Evolutionary conservation across 2,329 filamentous ascomycete genomes (phyloP), one percentile per base, ranked within the genome.

Genomic region (Dothistroma pini): DNA sequence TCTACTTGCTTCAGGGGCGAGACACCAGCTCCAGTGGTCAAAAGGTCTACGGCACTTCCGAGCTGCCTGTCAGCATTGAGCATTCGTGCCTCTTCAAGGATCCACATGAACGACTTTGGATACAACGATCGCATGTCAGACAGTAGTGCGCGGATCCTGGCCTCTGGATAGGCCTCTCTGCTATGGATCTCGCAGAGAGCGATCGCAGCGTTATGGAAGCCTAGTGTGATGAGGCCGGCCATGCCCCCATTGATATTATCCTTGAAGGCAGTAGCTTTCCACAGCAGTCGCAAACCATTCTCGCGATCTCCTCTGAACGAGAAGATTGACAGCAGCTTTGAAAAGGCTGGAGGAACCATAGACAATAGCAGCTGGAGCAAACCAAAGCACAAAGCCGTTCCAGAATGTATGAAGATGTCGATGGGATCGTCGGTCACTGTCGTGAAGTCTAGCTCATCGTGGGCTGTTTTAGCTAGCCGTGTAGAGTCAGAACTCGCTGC

Each of bases 181-280:
- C 90, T 88, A 16, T 96, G 80, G 58, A 99, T 97, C 72, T 99
- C 95, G 63, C 91, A 91, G 67, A 91, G 89, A 1, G 90, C 90
- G 16, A 96, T 83, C 34, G 96, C 84, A 6, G 89, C 89, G 72
- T 96, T 96, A 77, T 97, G 96, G 75, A 92, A 97, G 0, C 86
- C 87, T 16, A 97, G 81, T 0, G 97, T 79, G 29, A 91, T 84
- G 47, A 97, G 81, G 0, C 89, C 91, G 0, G 93, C 88, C 72
- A 97, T 88, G 7, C 90, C 93, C n/a, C 93, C 93, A 71, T 97
- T 96, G 70, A 97, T 84, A 74, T 96, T 96, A 63, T 87, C 78
- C 22, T 72, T 71, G 73, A 93, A 95, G 54, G 87, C 86, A 22
- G 91, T 92, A 12, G 91, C 90, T 72, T 90, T 87, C 95, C 95